Percentiles rank a stretch among this genome's conserved stretches.
Conservation (phyloP, 2,329 filamentous ascomycete genomes). For the Aspergillus ustus region DNA sequence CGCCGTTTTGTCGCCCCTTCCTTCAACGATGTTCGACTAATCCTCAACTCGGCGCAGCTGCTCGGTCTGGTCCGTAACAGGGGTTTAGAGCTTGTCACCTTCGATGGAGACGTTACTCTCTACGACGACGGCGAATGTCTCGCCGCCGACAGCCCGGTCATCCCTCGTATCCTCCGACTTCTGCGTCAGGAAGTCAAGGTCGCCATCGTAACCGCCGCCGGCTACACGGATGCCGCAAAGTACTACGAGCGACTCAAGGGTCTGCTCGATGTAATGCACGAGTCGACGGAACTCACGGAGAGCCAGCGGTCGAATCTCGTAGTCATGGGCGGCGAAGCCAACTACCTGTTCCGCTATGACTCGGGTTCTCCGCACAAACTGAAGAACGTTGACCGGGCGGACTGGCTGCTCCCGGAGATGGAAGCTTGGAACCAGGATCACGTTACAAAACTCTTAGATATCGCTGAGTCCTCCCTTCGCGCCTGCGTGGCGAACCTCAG, state of each 20-base stretch:
- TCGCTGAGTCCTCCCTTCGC: slow-evolving; percentile 80
- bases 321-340: slow-evolving; percentile 94
- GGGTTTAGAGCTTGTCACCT: slow-evolving; percentile 83
- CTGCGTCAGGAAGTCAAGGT: slow-evolving; percentile 79
- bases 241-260: slow-evolving; percentile 90
- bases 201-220: slow-evolving; percentile 94
- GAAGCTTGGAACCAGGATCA: slow-evolving; percentile 61
- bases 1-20: slow-evolving; percentile 92
- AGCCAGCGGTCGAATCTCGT: slow-evolving; percentile 77
- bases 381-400: slow-evolving; percentile 60
- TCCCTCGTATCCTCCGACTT: slow-evolving; percentile 70
- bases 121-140: slow-evolving; percentile 89
- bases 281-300: slow-evolving; percentile 63
- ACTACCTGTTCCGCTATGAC: slow-evolving; percentile 87
- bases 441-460: slow-evolving; percentile 80
- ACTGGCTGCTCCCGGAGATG: slow-evolving; percentile 66
- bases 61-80: slow-evolving; percentile 82
- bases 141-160: slow-evolving; percentile 75
- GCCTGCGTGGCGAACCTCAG: slow-evolving; percentile 81
- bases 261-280: slow-evolving; percentile 77
- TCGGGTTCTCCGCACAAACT: slow-evolving; percentile 68
- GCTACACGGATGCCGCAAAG: slow-evolving; percentile 83
- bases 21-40: slow-evolving; percentile 93
- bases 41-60: slow-evolving; percentile 92
- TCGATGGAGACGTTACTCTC: slow-evolving; percentile 95